Base-by-base conservation (phyloP, 331 rosid species). In the Erythrophleum ivorense region DNA sequence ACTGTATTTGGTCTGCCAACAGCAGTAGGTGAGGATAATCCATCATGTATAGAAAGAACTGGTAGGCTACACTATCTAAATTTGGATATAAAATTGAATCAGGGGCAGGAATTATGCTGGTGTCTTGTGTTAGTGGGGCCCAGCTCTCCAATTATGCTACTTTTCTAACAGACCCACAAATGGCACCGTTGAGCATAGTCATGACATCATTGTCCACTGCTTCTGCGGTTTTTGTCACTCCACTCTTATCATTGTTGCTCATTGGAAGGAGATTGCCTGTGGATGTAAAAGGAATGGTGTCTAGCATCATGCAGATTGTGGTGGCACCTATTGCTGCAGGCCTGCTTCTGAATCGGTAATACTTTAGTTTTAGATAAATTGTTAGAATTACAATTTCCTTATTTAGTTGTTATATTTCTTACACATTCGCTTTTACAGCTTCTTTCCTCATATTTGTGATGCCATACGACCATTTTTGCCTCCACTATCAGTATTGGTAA, bases 191-290 rank as follows among this genome's bases (percentile, higher is more conserved):
- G 73, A 95, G 98, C 88, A 92, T 95, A 77, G 97, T 95, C 40
- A 95, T 95, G 98, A 93, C 98, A 69, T 95, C 98, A 14, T 60
- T 95, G 80, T 95, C 98, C 75, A 95, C 98, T 53, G 98, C 98
- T 57, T 88, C 96, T 48, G 98, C 98, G 1, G 98, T 91, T 78
- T 75, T 95, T 15, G 86, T 93, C 78, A 95, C 98, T 4, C 98
- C 98, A 31, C 76, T 95, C 75, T 86, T 95, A 48, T 91, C 97
- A 2, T 88, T 95, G 64, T 75, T 95, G 80, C 98, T 95, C 82
- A 95, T 95, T 82, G 98, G 98, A 78, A 95, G 89, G 91, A 93
- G 91, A 87, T 73, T 95, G 83, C 98, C 98, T 24, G 86, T 95
- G 79, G 98, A 95, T 75, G 98, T 95, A 73, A 91, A 86, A 89